Evolutionary conservation across 345 rosid genomes (phyloP).

Genomic region (Citrus glauca): DNA sequence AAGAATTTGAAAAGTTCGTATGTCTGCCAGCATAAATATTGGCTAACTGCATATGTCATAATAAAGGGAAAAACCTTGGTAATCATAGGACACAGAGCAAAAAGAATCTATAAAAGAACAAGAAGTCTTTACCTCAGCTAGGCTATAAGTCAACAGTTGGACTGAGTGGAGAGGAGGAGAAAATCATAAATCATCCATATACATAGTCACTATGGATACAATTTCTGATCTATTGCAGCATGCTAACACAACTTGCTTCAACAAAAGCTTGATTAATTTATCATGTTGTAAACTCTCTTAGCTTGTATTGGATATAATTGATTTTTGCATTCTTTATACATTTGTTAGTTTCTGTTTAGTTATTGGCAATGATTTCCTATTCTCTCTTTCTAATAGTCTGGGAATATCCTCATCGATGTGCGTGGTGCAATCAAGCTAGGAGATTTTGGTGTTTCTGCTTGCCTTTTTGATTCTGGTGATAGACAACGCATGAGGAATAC

Average conservation of each 20-base stretch:
- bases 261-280: not conserved
- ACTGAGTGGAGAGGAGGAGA: not conserved
- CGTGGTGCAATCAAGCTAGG: slow-evolving; percentile 88
- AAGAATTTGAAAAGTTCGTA: not conserved
- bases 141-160: not conserved
- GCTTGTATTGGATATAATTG: not conserved
- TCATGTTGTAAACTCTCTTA: slow-evolving; percentile 1
- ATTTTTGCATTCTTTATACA: not conserved
- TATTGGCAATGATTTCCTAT: not conserved
- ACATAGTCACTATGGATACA: not conserved
- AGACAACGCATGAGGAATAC: slow-evolving; percentile 97
- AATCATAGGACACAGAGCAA: not conserved
- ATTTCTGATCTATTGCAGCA: slow-evolving; percentile 3
- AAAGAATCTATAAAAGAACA: not conserved
- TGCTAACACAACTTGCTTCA: not conserved
- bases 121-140: not conserved
- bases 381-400: slow-evolving; percentile 55
- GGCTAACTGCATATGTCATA: not conserved
- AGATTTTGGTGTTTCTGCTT: slow-evolving; percentile 97
- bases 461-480: slow-evolving; percentile 98
- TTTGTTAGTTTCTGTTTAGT: not conserved
- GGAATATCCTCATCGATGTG: slow-evolving; percentile 79
- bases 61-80: not conserved
- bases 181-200: not conserved
- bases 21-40: not conserved